A percentile compares a stretch with the other conserved stretches of the same genome.
These are phyloP conservation scores for Pleodorina starrii DNA, from an alignment of 139 green algal species.

Conservation along the genomic window DNA sequence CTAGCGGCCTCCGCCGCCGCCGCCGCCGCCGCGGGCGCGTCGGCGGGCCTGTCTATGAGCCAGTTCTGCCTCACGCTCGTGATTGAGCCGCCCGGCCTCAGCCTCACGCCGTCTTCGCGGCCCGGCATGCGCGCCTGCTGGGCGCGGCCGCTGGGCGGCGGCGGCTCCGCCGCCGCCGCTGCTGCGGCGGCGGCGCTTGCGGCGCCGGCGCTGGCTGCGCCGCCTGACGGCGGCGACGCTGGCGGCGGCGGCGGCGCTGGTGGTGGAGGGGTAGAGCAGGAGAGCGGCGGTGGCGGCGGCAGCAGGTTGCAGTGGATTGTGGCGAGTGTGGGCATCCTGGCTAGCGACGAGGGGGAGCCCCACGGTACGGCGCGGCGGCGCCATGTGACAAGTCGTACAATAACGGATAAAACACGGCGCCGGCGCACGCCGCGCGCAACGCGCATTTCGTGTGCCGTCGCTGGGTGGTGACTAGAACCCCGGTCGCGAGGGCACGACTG, in stretches of 20 bases:
- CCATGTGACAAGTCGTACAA: too few relatives aligned
- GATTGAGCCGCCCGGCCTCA: slow-evolving; percentile 67
- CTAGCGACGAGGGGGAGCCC: not conserved
- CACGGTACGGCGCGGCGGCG: too few relatives aligned
- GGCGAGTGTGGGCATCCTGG: slow-evolving; percentile 34
- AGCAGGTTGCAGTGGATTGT: slow-evolving; percentile 69
- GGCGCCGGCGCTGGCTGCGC: not conserved
- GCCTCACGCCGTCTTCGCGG: slow-evolving; percentile 29
- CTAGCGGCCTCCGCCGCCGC: not conserved
- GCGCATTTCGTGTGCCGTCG: too few relatives aligned
- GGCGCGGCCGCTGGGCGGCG: slow-evolving; percentile 51
- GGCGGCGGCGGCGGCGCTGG: not conserved
- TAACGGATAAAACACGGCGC: too few relatives aligned
- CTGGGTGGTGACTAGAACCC: too few relatives aligned
- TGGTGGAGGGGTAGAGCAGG: not conserved
- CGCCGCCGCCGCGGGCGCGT: not conserved
- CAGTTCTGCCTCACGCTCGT: slow-evolving; percentile 81
- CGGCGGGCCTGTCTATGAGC: slow-evolving; percentile 57
- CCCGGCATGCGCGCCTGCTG: slow-evolving; percentile 61
- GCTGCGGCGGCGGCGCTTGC: not conserved
- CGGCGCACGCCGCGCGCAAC: too few relatives aligned
- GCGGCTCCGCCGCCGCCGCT: not conserved
- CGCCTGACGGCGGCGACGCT: not conserved
- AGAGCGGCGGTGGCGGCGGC: not conserved
- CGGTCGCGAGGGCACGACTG: too few relatives aligned